Conservation (phyloP, 1,284 basidiomycete genomes). For the Sphaerobolus stellatus region DNA sequence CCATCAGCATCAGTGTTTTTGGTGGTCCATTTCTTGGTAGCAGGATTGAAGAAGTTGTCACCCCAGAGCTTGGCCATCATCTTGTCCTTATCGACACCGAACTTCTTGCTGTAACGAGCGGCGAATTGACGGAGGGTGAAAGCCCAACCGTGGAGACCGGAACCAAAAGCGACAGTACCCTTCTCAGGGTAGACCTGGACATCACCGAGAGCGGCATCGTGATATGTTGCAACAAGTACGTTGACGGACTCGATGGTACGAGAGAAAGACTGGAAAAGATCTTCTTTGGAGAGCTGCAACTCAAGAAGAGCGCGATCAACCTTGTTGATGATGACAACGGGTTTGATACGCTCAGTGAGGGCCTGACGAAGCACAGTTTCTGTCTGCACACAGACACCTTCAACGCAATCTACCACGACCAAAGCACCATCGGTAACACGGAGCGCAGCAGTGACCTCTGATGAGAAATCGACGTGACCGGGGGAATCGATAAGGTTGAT, state of each 20-base stretch:
- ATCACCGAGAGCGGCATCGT: constrained; percentile 93
- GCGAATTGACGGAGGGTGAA: constrained; percentile 99
- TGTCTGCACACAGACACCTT: constrained; percentile 99
- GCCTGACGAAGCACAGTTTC: constrained; percentile 99
- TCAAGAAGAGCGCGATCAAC: constrained; percentile 99
- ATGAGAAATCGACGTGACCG: constrained; percentile 99
- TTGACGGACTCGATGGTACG: constrained; percentile 98
- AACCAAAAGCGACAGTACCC: constrained; percentile 98
- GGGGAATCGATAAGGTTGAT: constrained; percentile 99
- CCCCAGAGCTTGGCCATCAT: constrained; percentile 99
- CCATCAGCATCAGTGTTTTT: constrained; percentile 78
- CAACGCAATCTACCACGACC: constrained; percentile 99
- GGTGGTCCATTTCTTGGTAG: constrained; percentile 96
- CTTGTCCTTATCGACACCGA: constrained; percentile 98
- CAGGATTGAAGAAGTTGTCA: constrained; percentile 99
- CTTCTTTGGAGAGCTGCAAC: constrained; percentile 96
- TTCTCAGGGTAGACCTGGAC: constrained; percentile 99
- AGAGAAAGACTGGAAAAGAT: constrained; percentile 96
- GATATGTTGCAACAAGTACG: constrained; percentile 98
- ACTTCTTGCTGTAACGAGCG: constrained; percentile 94
- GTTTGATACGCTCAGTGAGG: constrained; percentile 98
- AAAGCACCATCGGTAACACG: constrained; percentile 99
- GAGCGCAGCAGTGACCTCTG: constrained; percentile 98
- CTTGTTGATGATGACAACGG: constrained; percentile 99
- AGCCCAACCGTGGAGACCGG: constrained; percentile 99